Conservation (phyloP, 495 filamentous ascomycete species). For the Glonium stellatum region DNA sequence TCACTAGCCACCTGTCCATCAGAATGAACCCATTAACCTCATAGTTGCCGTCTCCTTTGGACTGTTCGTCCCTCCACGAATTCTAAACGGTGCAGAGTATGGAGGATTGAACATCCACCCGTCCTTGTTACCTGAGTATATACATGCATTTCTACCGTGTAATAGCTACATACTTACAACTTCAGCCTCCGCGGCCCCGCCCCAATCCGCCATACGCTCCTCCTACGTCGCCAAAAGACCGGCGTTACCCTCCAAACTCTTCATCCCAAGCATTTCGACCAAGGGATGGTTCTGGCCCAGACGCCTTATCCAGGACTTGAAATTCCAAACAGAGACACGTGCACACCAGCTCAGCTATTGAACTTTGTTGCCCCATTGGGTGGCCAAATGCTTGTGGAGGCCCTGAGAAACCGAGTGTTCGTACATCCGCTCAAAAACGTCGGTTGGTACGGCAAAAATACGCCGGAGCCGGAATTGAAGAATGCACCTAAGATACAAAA, state of each 20-base stretch:
- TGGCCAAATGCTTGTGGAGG: slow-evolving; percentile 30
- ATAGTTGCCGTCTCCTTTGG: slow-evolving; percentile 96
- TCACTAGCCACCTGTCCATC: slow-evolving; percentile 48
- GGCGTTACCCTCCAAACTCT: slow-evolving; percentile 83
- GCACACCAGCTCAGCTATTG: slow-evolving; percentile 34
- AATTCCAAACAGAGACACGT: slow-evolving; percentile 37
- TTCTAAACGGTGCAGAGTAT: slow-evolving; percentile 62
- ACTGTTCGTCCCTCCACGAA: slow-evolving; percentile 70
- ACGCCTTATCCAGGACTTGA: slow-evolving; percentile 48
- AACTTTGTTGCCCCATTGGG: slow-evolving; percentile 38
- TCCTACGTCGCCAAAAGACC: slow-evolving; percentile 48
- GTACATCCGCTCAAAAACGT: slow-evolving; percentile 38
- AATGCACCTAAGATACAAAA: slow-evolving; percentile 21
- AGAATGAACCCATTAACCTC: slow-evolving; percentile 60
- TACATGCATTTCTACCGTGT: slow-evolving; percentile 4
- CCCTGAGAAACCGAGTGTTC: slow-evolving; percentile 48
- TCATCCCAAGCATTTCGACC: slow-evolving; percentile 66
- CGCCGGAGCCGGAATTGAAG: slow-evolving; percentile 1
- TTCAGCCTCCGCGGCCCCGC: slow-evolving; percentile 58
- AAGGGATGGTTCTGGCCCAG: slow-evolving; percentile 66
- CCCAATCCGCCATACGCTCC: slow-evolving; percentile 69
- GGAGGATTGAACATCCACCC: slow-evolving; percentile 93
- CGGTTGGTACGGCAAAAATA: slow-evolving; percentile 17
- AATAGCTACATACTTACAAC: neutral
- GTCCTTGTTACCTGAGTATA: slow-evolving; percentile 80